Evolutionary conservation across 2,329 filamentous ascomycete genomes (phyloP).

Genomic region (Dactylellina leptospora): DNA sequence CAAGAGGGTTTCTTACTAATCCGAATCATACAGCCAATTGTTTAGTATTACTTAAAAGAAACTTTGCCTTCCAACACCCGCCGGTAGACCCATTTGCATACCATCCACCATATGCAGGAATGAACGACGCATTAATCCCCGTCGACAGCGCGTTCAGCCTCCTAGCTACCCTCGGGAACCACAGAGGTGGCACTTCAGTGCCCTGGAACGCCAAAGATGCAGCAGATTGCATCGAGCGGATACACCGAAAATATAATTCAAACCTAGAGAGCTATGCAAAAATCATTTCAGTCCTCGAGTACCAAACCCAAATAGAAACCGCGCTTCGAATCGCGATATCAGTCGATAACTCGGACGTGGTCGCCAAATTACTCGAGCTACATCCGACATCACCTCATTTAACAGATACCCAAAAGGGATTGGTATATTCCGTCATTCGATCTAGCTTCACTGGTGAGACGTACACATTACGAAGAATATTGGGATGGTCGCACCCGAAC

Average conservation of each 20-base stretch:
- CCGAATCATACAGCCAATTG: neutral
- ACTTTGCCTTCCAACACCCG: constrained; percentile 12
- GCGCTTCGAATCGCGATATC: constrained; percentile 19
- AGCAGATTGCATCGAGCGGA: neutral
- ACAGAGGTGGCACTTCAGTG: neutral
- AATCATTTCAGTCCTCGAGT: constrained; percentile 1
- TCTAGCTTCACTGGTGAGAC: neutral
- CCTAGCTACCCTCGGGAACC: neutral
- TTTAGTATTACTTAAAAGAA: neutral
- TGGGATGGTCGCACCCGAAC: constrained; percentile 5
- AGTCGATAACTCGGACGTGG: neutral
- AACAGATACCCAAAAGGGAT: neutral
- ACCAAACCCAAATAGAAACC: neutral
- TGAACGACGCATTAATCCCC: neutral
- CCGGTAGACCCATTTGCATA: constrained; percentile 15
- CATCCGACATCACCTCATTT: neutral
- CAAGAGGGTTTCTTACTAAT: no score
- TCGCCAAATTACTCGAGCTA: neutral
- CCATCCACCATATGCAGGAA: constrained; percentile 7
- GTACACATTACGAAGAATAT: neutral
- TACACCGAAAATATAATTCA: no score
- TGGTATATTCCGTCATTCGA: constrained; percentile 8
- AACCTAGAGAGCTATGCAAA: neutral
- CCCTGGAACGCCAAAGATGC: neutral
- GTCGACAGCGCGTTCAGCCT: constrained; percentile 4